These are phyloP conservation scores for Globisporangium cylindrosporum DNA, from an alignment of 352 stramenopile species.

Conservation along the genomic window DNA sequence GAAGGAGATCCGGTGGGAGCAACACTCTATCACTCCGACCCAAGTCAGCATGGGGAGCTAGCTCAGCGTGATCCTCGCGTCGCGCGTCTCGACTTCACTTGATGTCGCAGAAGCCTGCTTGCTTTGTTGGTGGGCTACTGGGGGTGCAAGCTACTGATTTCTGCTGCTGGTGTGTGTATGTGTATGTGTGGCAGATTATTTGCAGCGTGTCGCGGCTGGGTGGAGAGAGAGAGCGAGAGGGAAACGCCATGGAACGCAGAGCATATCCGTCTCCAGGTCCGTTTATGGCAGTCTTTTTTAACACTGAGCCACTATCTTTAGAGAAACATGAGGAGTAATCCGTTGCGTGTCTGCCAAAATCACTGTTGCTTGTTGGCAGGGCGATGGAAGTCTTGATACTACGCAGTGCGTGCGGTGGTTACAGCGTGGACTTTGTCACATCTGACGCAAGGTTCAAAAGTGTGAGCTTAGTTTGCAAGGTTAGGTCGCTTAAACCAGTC, in stretches of 20 bases:
- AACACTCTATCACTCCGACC: background rate
- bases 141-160: background rate
- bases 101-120: background rate
- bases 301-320: background rate
- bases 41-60: background rate
- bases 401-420: too few relatives aligned
- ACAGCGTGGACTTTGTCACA: too few relatives aligned
- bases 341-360: background rate
- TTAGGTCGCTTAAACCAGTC: background rate
- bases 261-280: too few relatives aligned
- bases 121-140: background rate
- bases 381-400: background rate
- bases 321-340: background rate
- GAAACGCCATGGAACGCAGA: background rate
- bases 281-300: background rate
- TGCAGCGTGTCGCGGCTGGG: background rate
- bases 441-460: too few relatives aligned
- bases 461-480: too few relatives aligned
- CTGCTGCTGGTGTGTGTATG: background rate
- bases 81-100: conserved; percentile 1
- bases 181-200: too few relatives aligned
- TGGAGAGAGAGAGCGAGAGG: background rate
- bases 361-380: background rate
- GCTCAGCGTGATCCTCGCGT: background rate
- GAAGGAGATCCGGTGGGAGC: background rate